Percentiles rank a stretch among this genome's conserved stretches.
Conservation (phyloP, 2,329 filamentous ascomycete species). For the Fusarium sororula region DNA sequence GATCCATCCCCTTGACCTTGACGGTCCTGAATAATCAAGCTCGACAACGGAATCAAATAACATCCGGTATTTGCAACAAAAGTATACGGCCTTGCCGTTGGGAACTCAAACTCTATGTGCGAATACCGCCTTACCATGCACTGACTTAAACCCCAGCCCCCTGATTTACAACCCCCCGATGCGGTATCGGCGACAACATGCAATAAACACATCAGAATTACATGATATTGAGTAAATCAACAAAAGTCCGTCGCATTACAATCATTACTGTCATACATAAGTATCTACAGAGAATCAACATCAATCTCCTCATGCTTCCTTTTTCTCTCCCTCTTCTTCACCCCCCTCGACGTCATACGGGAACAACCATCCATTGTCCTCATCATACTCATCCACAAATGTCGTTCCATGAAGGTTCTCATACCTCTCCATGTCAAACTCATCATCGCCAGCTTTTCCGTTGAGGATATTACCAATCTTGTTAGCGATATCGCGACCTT, state of each 20-base stretch:
- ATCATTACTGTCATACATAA: not conserved
- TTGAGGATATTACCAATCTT: slow-evolving; percentile 48
- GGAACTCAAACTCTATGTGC: not conserved
- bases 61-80: not conserved
- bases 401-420: slow-evolving; percentile 25
- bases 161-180: not conserved
- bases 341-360: slow-evolving; percentile 2
- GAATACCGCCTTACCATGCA: not conserved
- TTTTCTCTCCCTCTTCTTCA: not conserved
- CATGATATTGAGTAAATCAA: not conserved
- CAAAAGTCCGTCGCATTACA: not conserved
- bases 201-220: not conserved
- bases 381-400: slow-evolving; percentile 23
- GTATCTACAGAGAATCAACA: not conserved
- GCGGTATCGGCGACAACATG: not conserved
- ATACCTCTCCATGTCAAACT: slow-evolving; percentile 23
- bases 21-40: too few species aligned
- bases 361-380: slow-evolving; percentile 27
- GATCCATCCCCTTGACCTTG: not conserved
- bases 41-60: too few species aligned
- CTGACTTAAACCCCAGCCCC: not conserved
- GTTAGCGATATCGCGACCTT: slow-evolving; percentile 60
- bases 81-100: not conserved
- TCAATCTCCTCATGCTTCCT: not conserved
- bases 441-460: slow-evolving; percentile 10